Base-by-base conservation (phyloP, 805 yeast genomes). In the Candida caryicola region DNA sequence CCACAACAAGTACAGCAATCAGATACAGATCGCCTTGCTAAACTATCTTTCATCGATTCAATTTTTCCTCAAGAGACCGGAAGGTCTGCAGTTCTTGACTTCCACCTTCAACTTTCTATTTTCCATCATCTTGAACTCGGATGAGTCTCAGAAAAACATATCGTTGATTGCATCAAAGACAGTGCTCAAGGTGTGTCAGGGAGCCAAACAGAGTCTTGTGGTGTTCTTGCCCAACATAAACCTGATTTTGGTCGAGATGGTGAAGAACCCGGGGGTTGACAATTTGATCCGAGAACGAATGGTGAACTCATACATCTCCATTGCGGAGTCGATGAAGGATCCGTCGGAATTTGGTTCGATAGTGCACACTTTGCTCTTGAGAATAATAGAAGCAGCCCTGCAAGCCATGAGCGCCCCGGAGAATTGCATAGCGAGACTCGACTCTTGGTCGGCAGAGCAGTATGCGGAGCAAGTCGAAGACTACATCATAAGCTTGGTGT, bases 301-400 rank as follows among this genome's bases (percentile, higher is more conserved):
- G 57, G 68, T 77, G 27, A 75, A 78, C 43, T 73, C 90, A 0
- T 75, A 79, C 51, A 73, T 83, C 4, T 80, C 81, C 13, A 77
- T 85, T 31, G 66, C 81, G 19, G 82, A 79, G 50, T 68, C 78
- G 17, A 57, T 74, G 18, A 64, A 67, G 18, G 68, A 76, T 32
- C 81, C 85, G 2, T 27, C 17, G 1, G 40, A 50, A 21, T 51
- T 61, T 26, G 62, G 62, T 7, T 44, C 50, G 12, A 44, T 54
- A 1, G 33, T 62, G 3, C 40, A 26, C 14, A 48, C 46, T 4
- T 34, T 63, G 33, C 44, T 65, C 2, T 33, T 37, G 1, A 48
- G 50, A 5, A 55, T 65, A 3, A 40, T 47, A 2, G 39, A 40
- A 4, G 28, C 31, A 5, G 25, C 25, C 38, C 44, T 14, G 41